A percentile compares a stretch with the other conserved stretches of the same genome.
Evolutionary conservation across 352 stramenopile genomes (phyloP).

Genomic region (Globisporangium recalcitrans): DNA sequence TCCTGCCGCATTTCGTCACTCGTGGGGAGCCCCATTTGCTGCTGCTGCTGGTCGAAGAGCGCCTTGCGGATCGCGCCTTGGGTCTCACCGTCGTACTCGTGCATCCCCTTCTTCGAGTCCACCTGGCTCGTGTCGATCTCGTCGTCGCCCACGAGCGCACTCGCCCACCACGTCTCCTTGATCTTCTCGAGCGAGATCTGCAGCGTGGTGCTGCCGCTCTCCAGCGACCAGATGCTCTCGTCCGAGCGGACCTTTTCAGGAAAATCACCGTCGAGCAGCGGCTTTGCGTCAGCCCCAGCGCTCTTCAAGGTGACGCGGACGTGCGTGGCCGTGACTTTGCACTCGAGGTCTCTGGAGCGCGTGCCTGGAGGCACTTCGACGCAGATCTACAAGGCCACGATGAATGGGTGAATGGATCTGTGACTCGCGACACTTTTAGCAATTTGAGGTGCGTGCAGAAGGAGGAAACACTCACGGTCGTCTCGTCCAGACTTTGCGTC

Average conservation of each 20-base stretch:
- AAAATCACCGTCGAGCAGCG: conserved; percentile 82
- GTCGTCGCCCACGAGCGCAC: conserved; percentile 85
- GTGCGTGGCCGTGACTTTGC: conserved; percentile 82
- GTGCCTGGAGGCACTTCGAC: conserved; percentile 88
- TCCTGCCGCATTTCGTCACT: conserved; percentile 91
- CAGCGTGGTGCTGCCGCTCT: conserved; percentile 44
- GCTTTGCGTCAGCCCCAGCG: not conserved
- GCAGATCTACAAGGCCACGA: conserved; percentile 38
- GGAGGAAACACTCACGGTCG: conserved; percentile 61
- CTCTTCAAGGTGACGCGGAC: conserved; percentile 83
- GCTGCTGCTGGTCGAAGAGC: conserved; percentile 94
- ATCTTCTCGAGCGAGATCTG: conserved; percentile 95
- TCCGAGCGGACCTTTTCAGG: conserved; percentile 93
- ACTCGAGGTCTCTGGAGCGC: conserved; percentile 88
- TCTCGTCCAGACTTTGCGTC: conserved; percentile 97
- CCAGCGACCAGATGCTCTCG: conserved; percentile 97
- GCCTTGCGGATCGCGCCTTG: conserved; percentile 99
- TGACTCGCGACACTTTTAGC: no score
- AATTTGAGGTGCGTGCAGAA: not conserved
- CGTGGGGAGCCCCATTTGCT: conserved; percentile 88
- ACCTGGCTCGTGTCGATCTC: conserved; percentile 98
- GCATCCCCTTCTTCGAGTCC: conserved; percentile 94
- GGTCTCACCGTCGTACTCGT: conserved; percentile 95
- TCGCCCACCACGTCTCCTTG: conserved; percentile 97
- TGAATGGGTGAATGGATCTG: no score